A percentile compares a stretch with the other conserved stretches of the same genome.
Conservation (phyloP, 2,329 filamentous ascomycete species). For the Aspergillus quadrilineatus region DNA sequence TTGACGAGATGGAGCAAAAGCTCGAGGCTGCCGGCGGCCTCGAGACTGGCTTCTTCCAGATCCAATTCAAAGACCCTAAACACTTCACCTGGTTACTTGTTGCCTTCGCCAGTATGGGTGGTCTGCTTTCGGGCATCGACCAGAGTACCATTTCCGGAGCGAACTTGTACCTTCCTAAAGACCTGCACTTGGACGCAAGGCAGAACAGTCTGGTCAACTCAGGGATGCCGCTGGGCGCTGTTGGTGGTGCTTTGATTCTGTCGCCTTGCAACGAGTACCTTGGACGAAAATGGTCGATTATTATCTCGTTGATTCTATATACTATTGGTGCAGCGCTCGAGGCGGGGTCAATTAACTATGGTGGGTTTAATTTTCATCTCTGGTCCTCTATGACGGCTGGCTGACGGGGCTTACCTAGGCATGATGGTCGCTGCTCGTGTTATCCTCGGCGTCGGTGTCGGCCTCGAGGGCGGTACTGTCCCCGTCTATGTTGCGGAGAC, state of each 20-base stretch:
- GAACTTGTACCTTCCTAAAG: slow-evolving; percentile 60
- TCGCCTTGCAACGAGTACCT: slow-evolving; percentile 67
- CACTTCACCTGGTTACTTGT: slow-evolving; percentile 68
- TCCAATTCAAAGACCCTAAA: slow-evolving; percentile 47
- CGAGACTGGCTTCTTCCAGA: slow-evolving; percentile 55
- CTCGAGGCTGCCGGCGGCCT: slow-evolving; percentile 24
- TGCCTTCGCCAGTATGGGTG: slow-evolving; percentile 72
- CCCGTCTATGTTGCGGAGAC: slow-evolving; percentile 71
- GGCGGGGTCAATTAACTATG: slow-evolving; percentile 66
- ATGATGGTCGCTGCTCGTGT: slow-evolving; percentile 70
- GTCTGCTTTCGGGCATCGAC: slow-evolving; percentile 69
- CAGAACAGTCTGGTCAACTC: slow-evolving; percentile 68
- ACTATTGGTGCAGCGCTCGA: slow-evolving; percentile 68
- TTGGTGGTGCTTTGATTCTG: slow-evolving; percentile 67
- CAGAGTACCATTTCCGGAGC: slow-evolving; percentile 72
- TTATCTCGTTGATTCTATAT: slow-evolving; percentile 68
- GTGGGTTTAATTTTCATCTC: background rate
- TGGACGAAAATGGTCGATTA: slow-evolving; percentile 66
- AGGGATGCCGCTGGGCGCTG: slow-evolving; percentile 69
- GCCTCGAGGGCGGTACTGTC: slow-evolving; percentile 71
- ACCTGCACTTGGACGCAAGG: slow-evolving; percentile 54
- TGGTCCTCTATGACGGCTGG: too few species aligned
- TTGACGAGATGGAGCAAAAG: slow-evolving; percentile 23
- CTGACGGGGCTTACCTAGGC: slow-evolving; percentile 19
- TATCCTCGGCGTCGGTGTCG: slow-evolving; percentile 68